Evolutionary conservation across 2,329 filamentous ascomycete genomes (phyloP).

Genomic region (Trichoderma citrinoviride): DNA sequence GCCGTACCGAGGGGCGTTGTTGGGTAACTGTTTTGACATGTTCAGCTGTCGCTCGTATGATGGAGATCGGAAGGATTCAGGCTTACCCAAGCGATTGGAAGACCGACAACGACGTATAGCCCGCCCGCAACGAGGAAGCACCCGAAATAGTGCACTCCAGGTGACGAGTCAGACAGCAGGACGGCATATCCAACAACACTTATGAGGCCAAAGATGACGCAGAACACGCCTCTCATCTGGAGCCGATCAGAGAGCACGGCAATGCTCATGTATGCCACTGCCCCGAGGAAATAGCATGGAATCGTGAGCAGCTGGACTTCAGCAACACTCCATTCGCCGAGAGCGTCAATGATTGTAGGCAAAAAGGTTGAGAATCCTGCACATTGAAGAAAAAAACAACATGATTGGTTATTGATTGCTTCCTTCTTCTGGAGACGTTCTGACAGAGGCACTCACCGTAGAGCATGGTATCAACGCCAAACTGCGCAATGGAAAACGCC

Average conservation of each 20-base stretch:
- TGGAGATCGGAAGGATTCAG: not conserved
- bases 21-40: constrained; percentile 45
- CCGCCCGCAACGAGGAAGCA: constrained; percentile 75
- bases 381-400: not conserved
- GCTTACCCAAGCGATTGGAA: constrained; percentile 54
- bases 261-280: constrained; percentile 63
- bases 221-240: constrained; percentile 64
- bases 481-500: constrained; percentile 66
- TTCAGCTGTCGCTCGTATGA: not conserved
- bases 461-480: constrained; percentile 72
- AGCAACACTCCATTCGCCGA: constrained; percentile 61
- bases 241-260: constrained; percentile 66
- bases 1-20: constrained; percentile 70
- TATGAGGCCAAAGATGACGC: constrained; percentile 59
- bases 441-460: constrained; percentile 47
- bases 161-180: constrained; percentile 57
- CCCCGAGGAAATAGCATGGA: constrained; percentile 72
- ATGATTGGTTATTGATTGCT: not conserved
- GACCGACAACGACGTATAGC: constrained; percentile 59
- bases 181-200: constrained; percentile 68
- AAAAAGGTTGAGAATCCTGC: constrained; percentile 71
- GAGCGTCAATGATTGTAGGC: constrained; percentile 71
- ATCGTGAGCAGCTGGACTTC: constrained; percentile 75
- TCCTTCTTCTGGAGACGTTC: not conserved
- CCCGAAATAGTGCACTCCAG: constrained; percentile 68